Evolutionary conservation across 257 asterid genomes (phyloP), one percentile per base, ranked within the genome.

Genomic region (Sherardia arvensis): DNA sequence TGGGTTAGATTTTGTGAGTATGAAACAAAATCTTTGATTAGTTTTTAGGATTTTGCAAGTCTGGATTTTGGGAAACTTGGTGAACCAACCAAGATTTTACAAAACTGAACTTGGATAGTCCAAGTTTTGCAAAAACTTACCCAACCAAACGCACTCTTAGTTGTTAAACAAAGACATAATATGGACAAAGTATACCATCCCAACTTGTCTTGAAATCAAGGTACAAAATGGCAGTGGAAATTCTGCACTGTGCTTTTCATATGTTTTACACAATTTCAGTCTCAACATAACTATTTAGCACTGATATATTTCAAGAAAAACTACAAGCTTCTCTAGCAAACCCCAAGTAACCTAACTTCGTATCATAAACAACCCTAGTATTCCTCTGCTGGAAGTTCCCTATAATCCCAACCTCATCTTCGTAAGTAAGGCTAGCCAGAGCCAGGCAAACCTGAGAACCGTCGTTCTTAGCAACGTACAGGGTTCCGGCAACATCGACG

Each of bases 371-470:
- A 32, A 88, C 94, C 70, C 98, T 80, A 1, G 84, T 80, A 61
- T 91, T 88, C 67, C 85, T 83, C 78, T 91, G 98, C 83, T 91
- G 98, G 75, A 80, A 91, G 67, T 91, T 91, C 66, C 96, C 96
- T 59, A 91, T 79, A 18, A 91, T 91, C 33, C 95, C 98, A 33
- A 75, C 78, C 77, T 80, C 90, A 59, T 74, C 81, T 62, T 91
- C 98, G 58, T 68, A 83, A 0, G 81, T 63, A 8, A 91, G 91
- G 81, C 98, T 88, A 10, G 96, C 88, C 25, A 91, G 69, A 51
- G 96, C 96, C 76, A 91, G 80, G 68, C 98, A 91, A 74, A 80
- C 98, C 78, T 86, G 98, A 56, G 95, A 86, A 1, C 85, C 94
- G 40, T 88, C 96, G 28, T 67, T 68, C 72, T 76, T 88, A 25